These are phyloP conservation scores for Taiwanofungus camphoratus DNA, from an alignment of 1,284 basidiomycete species.

Conservation along the genomic window DNA sequence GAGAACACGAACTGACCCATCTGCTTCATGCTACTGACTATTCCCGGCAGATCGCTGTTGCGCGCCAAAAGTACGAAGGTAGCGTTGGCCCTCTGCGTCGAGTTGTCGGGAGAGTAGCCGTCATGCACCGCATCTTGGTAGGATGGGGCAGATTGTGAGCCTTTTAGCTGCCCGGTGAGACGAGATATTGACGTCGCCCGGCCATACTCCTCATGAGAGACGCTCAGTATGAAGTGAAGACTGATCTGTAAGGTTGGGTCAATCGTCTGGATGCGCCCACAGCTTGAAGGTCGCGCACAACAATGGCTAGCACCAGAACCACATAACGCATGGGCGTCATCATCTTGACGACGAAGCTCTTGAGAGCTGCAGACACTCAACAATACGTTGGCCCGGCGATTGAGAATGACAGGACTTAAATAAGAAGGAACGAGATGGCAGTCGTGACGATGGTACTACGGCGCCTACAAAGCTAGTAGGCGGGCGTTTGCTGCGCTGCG, in stretches of 20 bases:
- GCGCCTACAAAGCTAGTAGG: too few species aligned
- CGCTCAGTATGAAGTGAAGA: slow-evolving; percentile 66
- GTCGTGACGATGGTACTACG: too few species aligned
- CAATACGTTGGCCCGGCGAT: too few species aligned
- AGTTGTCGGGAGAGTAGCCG: slow-evolving; percentile 36
- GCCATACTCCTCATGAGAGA: slow-evolving; percentile 67
- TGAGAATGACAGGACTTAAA: too few species aligned
- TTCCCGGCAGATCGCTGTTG: slow-evolving; percentile 73
- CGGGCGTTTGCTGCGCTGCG: too few species aligned
- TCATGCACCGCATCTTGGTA: slow-evolving; percentile 50
- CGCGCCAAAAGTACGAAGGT: slow-evolving; percentile 83
- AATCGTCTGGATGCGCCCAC: slow-evolving; percentile 4
- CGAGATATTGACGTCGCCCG: slow-evolving; percentile 54
- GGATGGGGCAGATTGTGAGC: slow-evolving; percentile 34
- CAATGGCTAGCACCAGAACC: slow-evolving; percentile 56
- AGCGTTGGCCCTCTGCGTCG: slow-evolving; percentile 68
- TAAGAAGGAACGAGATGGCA: too few species aligned
- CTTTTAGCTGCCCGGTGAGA: slow-evolving; percentile 41
- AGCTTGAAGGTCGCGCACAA: slow-evolving; percentile 38
- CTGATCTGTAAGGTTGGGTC: slow-evolving; percentile 42
- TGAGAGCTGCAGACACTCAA: too few species aligned
- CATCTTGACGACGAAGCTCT: slow-evolving; percentile 40
- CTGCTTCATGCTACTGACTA: slow-evolving; percentile 71
- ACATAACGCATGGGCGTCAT: slow-evolving; percentile 76
- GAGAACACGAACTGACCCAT: slow-evolving; percentile 34